These are phyloP conservation scores for Epichloe hybrida DNA, from an alignment of 2,329 filamentous ascomycete genomes.

Conservation along the genomic window DNA sequence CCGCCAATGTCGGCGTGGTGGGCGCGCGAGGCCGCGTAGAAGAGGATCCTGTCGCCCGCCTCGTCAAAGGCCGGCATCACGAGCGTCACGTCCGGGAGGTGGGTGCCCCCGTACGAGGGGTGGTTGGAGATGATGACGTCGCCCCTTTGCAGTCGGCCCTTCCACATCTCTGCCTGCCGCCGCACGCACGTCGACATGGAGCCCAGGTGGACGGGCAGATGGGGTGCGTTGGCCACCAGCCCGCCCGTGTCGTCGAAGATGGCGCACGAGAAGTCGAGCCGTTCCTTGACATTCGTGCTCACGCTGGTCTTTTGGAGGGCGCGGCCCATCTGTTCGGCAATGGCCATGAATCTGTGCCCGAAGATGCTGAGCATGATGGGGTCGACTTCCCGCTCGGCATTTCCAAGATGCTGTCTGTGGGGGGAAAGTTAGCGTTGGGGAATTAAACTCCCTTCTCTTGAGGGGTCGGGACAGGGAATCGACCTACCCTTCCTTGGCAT, in stretches of 20 bases:
- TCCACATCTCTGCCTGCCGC: slow-evolving; percentile 68
- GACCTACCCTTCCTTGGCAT: slow-evolving; percentile 19
- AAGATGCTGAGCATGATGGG: slow-evolving; percentile 72
- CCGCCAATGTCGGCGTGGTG: slow-evolving; percentile 81
- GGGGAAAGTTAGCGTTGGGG: background rate
- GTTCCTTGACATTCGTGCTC: slow-evolving; percentile 70
- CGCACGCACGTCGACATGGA: slow-evolving; percentile 73
- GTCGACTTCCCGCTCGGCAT: slow-evolving; percentile 35
- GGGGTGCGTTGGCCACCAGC: slow-evolving; percentile 65
- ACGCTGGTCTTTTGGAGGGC: slow-evolving; percentile 70
- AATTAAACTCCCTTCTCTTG: too few species aligned
- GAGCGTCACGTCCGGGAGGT: slow-evolving; percentile 71
- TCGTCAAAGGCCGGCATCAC: slow-evolving; percentile 63
- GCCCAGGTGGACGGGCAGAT: slow-evolving; percentile 67
- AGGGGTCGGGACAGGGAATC: background rate
- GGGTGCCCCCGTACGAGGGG: slow-evolving; percentile 70
- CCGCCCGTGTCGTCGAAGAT: slow-evolving; percentile 65
- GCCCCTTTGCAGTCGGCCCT: slow-evolving; percentile 60
- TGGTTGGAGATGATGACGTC: slow-evolving; percentile 78
- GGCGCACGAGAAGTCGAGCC: slow-evolving; percentile 71
- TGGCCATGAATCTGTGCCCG: slow-evolving; percentile 73
- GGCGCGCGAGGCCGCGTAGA: slow-evolving; percentile 68
- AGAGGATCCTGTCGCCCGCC: slow-evolving; percentile 55
- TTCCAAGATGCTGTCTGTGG: slow-evolving; percentile 8
- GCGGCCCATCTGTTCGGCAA: slow-evolving; percentile 73